Evolutionary conservation across 1,284 basidiomycete genomes (phyloP), one percentile per base, ranked within the genome.

Genomic region (Vanrija pseudolonga): DNA sequence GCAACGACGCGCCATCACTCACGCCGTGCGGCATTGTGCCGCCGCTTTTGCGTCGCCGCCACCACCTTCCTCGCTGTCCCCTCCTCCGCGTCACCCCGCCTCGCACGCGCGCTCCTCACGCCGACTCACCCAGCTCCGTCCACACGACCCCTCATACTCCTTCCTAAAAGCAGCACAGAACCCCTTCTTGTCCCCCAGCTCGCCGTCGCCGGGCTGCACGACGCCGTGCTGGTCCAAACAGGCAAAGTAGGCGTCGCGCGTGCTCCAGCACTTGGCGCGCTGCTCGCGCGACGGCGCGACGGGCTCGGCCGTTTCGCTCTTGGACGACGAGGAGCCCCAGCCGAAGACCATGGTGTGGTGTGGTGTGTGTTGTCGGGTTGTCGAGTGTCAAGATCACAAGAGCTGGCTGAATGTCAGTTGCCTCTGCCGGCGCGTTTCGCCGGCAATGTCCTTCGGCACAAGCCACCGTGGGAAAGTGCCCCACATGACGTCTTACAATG

Each of bases 121-220:
- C 6, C 8, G 14, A 72, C 77, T 67, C 56, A 79, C 77, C 77
- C 77, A 78, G 59, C 72, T 75, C 57, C 69, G 71, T 0, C 72
- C 72, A 64, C 77, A 78, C 56, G 65, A 62, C 26, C 56, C 53
- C 55, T 73, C 68, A 51, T 78, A 79, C 26, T 36, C 57, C 42
- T 57, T 64, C 51, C 68, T 65, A 59, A 75, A 69, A 8, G 26
- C 53, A 19, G 50, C 60, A 57, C 78, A 79, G 14, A 61, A 49
- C 8, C 66, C 65, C 18, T 44, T 23, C 18, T 49, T 58, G 36
- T 53, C 60, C 18, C 53, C 61, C 14, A 55, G 50, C 44, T 72
- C 67, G 26, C 66, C 67, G 12, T 71, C 70, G 39, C 52, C 53
- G n/a, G 72, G 69, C n/a, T 67, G 62, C 6, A 65, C 45, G n/a